Evolutionary conservation across 805 yeast species (phyloP), one percentile per base, ranked within the genome.

Genomic region (Saccharomyces eubayanus): DNA sequence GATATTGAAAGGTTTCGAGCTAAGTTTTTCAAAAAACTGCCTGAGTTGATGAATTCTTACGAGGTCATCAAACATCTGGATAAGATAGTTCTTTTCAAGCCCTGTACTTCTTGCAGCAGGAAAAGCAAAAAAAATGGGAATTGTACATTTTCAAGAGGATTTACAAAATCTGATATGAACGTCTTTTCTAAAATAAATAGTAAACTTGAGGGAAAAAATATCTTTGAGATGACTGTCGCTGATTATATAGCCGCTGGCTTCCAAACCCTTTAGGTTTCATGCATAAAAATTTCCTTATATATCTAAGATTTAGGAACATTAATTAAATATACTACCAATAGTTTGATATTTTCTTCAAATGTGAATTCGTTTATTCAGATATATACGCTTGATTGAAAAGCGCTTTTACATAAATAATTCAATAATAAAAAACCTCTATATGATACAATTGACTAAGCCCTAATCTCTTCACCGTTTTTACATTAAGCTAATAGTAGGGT

Each of bases 91-190:
- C 76, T 79, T 55, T 82, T 80, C 64, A 74, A 71, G 59, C 72
- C 80, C 29, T 84, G 89, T 63, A 70, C 76, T 36, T 80, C 83
- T 11, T 84, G 88, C 62, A 65, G 64, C n/a, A 59, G 56, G 52
- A 54, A 56, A 40, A 55, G 51, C 10, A 46, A 50, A 40, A 59
- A 70, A 41, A 62, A 75, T 47, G 61, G 69, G 27, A 51, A 40
- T 6, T 83, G 89, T 61, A 65, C 72, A 41, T 84, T 83, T 61
- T 77, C 85, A 36, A 83, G 80, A 63, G 89, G 89, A 2, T 80
- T 80, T 62, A 83, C 87, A 6, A 80, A 83, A 63, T 81, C 80
- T 57, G 87, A 82, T 61, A 79, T 81, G 12, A 65, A 72, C 51
- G 71, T 68, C 50, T 72, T 66, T 56, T 71, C 73, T 56, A 69